A percentile compares a stretch with the other conserved stretches of the same genome.
Evolutionary conservation across 164 flowering plant species (phyloP).

Genomic region (Vitis rupestris): DNA sequence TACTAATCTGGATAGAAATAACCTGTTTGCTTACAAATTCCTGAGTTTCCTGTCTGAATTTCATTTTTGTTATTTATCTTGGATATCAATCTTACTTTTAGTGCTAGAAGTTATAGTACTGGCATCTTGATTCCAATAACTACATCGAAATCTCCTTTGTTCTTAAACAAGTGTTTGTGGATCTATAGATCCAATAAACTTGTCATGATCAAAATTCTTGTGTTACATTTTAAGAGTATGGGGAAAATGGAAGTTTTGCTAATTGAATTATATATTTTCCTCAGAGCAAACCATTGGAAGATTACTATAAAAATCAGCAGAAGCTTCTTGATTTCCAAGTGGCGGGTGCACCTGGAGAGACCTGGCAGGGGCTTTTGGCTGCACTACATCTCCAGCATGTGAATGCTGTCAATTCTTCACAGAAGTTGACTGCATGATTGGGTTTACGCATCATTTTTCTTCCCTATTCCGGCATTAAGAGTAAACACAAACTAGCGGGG

Average conservation of each 20-base stretch:
- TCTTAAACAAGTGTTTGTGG: too few species aligned
- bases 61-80: too few species aligned
- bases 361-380: conserved; percentile 86
- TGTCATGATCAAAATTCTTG: too few species aligned
- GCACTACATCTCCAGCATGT: conserved; percentile 64
- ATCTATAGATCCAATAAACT: too few species aligned
- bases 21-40: too few species aligned
- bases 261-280: neutral
- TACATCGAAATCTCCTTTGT: too few species aligned
- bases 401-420: conserved; percentile 29
- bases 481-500: conserved; percentile 18
- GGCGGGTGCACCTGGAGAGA: conserved; percentile 69
- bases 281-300: conserved; percentile 82
- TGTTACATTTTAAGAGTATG: neutral
- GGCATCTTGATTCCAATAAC: too few species aligned
- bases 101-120: too few species aligned
- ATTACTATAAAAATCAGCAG: conserved; percentile 76
- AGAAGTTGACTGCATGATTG: conserved; percentile 46
- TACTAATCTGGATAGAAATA: too few species aligned
- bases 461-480: conserved; percentile 13
- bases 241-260: neutral
- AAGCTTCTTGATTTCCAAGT: conserved; percentile 81
- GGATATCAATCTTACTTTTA: too few species aligned
- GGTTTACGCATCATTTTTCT: neutral
- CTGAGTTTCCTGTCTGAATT: too few species aligned